Evolutionary conservation across 2,329 filamentous ascomycete genomes (phyloP), one percentile per base, ranked within the genome.

Genomic region (Aspergillus puulaauensis): DNA sequence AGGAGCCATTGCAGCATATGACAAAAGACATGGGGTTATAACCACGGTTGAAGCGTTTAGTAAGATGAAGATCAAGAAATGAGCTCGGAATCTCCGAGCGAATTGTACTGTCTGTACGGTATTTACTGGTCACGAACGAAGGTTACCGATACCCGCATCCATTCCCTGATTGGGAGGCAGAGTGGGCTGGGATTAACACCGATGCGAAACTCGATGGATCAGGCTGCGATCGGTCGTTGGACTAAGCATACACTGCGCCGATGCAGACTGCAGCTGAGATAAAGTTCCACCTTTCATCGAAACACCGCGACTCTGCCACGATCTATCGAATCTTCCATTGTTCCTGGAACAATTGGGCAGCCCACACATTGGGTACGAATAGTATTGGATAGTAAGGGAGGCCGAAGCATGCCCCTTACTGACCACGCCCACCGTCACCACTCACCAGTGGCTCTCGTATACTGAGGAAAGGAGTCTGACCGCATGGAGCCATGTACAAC

Each of bases 261-360:
- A 37, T 37, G 35, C 17, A 21, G n/a, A 17, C 17, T 43, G 40
- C 24, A 46, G 44, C 44, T 27, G 44, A 27, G 23, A 33, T 31
- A 35, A 21, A 19, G 17, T 35, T 35, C 46, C 46, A 35, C 31
- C n/a, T 12, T 12, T 46, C 17, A 35, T 47, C 27, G n/a, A 47
- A 17, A 12, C 19, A 15, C 12, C 6, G 8, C 44, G 11, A 27
- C n/a, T 27, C 44, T 27, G n/a, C 44, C n/a, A 21, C 44, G 15
- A n/a, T 46, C 52, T 40, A 39, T 43, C 24, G 17, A 52, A 57
- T 43, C 23, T 46, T 52, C 49, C 37, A 52, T 43, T 35, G 46
- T 57, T 53, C 52, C 53, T 54, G 37, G 45, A 31, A 56, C 17
- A 39, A 24, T 27, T 47, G 23, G 43, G 43, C 39, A 27, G 17